Evolutionary conservation across 768 basidiomycete genomes (phyloP).

Genomic region (Serendipita sp.): DNA sequence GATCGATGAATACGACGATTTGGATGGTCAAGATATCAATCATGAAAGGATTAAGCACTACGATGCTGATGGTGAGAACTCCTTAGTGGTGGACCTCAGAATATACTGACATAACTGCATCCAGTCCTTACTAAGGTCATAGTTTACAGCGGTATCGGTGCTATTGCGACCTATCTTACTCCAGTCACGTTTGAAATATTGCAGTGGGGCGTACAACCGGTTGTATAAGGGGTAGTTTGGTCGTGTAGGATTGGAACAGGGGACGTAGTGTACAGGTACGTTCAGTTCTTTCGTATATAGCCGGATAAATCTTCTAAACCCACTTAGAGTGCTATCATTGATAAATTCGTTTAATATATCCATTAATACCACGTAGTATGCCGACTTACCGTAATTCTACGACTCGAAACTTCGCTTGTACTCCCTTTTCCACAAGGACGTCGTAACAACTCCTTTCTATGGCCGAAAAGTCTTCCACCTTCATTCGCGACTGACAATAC

Average conservation of each 20-base stretch:
- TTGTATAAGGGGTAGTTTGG: neutral
- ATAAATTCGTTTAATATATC: too few relatives aligned
- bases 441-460: too few relatives aligned
- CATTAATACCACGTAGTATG: too few relatives aligned
- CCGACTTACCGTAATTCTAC: too few relatives aligned
- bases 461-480: too few relatives aligned
- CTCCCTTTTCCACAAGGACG: too few relatives aligned
- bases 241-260: neutral
- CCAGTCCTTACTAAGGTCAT: conserved; percentile 77
- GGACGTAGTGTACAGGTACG: neutral
- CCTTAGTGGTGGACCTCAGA: neutral
- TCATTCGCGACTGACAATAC: too few relatives aligned
- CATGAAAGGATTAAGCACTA: conserved; percentile 39
- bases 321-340: too few relatives aligned
- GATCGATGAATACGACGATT: conserved; percentile 3
- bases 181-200: conserved; percentile 53
- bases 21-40: conserved; percentile 10
- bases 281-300: neutral
- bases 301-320: too few relatives aligned
- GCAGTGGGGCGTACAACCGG: conserved; percentile 19
- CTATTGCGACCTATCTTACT: conserved; percentile 42
- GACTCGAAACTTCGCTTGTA: too few relatives aligned
- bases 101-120: neutral
- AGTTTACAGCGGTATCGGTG: conserved; percentile 75
- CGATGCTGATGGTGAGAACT: conserved; percentile 62